Evolutionary conservation across 2,329 filamentous ascomycete species (phyloP), one percentile per base, ranked within the genome.

Genomic region (Fusarium penzigii): DNA sequence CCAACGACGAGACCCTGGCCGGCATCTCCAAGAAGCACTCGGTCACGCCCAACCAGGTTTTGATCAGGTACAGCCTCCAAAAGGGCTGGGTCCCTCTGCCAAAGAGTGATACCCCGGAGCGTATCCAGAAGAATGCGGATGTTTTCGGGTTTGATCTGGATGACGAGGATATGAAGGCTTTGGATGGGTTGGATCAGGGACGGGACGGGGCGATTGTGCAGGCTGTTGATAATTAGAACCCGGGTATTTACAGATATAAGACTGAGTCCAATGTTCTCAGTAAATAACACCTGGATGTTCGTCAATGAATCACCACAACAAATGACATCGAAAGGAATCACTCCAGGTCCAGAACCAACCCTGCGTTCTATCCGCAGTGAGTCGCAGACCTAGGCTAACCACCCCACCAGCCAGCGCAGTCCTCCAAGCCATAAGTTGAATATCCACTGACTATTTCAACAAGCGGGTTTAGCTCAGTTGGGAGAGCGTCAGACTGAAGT

Each of bases 61-160:
- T 91, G 58, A 75, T 91, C 16, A 77, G 87, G 51, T 91, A 85
- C 64, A 81, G 81, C 54, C 68, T 90, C 62, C 84, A 90, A 64
- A 89, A 88, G 72, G 79, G 75, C 10, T 87, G 83, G 80, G 77
- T 84, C 14, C 84, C 85, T 6, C 68, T 89, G 53, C 84, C 85
- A 17, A 88, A 88, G 74, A 86, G 84, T 55, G 82, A 84, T 53
- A 82, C 75, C 2, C 75, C 79, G 0, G 78, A 76, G 14, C 75
- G 84, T 12, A 88, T 88, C 57, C 73, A 69, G 55, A 73, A 77
- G 36, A 88, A 88, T 62, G 78, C 78, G 0, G 75, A 85, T 49
- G 75, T 88, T 0, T 88, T 78, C 65, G 76, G 75, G 25, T 87
- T 88, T 62, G 73, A 79, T 29, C 70, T 89, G 6, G 72, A 71